Base-by-base conservation (phyloP, 2,329 filamentous ascomycete genomes). In the Penicillium freii region DNA sequence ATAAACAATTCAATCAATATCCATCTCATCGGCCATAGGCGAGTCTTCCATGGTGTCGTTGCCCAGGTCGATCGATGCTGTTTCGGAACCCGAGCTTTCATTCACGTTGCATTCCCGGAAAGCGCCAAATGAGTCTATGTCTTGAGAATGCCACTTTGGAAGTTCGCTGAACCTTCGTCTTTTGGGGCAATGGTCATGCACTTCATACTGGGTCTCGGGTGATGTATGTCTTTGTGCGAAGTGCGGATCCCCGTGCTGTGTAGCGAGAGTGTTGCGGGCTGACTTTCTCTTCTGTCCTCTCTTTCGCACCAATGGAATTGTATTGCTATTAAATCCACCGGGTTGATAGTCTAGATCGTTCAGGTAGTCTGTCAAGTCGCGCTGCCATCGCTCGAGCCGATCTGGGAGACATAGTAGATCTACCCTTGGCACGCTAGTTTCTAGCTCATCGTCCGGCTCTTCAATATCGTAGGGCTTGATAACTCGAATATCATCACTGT, bases 401-500 rank as follows among this genome's bases (percentile, higher is more conserved):
- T 69, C 65, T 27, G 62, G 61, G 1, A 64, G 56, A 43, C 60
- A 64, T n/a, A 58, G 64, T 43, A 56, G 63, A 54, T 56, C 47
- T 29, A 43, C 48, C n/a, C 46, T 47, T 29, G 40, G 45, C 9
- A 48, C 25, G 17, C 29, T n/a, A 27, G 50, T 29, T 11, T 45
- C 42, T 8, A 64, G 39, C 2, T 72, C 68, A 34, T 73, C 70
- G 17, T 69, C 68, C 8, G 72, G 69, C 47, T 75, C 73, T 56
- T 74, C 73, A n/a, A 75, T 67, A 27, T 64, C 71, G 60, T 78
- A 78, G 17, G 77, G 77, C 21, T 62, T 67, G 21, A 78, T 62
- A 4, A 73, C 65, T 54, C 73, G 66, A 13, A 67, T 27, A 2
- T 31, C 3, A 19, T 39, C 66, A 54, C 71, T 63, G 31, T 73